Evolutionary conservation across 768 basidiomycete species (phyloP), one percentile per base, ranked within the genome.

Genomic region (Mycena capillaripes): DNA sequence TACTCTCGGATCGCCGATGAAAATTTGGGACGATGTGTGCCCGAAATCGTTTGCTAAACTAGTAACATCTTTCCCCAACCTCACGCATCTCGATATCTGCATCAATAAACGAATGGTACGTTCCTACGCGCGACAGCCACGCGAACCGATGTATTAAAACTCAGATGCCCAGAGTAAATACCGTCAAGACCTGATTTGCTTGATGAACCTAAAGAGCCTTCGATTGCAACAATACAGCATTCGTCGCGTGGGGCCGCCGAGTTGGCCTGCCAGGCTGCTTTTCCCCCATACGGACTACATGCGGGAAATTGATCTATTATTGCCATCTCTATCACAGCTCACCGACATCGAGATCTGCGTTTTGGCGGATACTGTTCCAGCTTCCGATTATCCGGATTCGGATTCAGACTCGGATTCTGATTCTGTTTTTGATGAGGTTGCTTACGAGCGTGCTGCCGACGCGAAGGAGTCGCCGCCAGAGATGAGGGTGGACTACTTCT

Each of bases 251-350:
- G 58, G 58, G 14, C 58, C 58, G 11, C n/a, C 48, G 8, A 44
- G 16, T 16, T 56, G 68, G 59, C 42, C 52, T 8, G 60, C 44
- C 19, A 27, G 32, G 2, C 30, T 38, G 8, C 25, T 68, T 1
- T 69, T 53, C n/a, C 68, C 68, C 5, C 38, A 38, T 4, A 25
- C 29, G 9, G 32, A 44, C 5, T 62, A 62, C 50, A 56, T 44
- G 2, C 7, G 14, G 19, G 52, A 46, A 56, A 55, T 69, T 30
- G 25, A 27, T 8, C 25, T 34, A 14, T 21, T 32, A 9, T 17
- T 69, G 36, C 68, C 68, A 12, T 69, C 32, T 11, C 40, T 62
- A 30, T 21, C 40, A 16, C 59, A 42, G 2, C 68, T 69, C 29
- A 6, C 30, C 19, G 9, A 4, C 23, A 36, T 69, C 30, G 40